These are phyloP conservation scores for Elsinoe fawcettii DNA, from an alignment of 2,329 filamentous ascomycete species.

Conservation along the genomic window DNA sequence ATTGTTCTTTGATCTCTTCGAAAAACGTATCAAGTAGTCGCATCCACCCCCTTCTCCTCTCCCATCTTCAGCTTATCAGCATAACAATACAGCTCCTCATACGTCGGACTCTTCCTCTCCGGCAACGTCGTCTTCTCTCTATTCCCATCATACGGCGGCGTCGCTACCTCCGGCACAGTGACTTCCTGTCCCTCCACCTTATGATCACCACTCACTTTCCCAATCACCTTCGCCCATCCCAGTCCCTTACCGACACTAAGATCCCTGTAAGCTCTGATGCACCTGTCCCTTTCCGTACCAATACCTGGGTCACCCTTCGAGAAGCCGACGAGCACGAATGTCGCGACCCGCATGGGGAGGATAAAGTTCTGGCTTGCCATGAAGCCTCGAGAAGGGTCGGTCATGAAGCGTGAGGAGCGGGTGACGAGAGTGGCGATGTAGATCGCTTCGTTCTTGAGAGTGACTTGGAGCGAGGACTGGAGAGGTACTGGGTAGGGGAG, in stretches of 20 bases:
- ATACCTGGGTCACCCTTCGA: neutral
- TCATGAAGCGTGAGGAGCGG: conserved; percentile 54
- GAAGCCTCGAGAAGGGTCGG: conserved; percentile 26
- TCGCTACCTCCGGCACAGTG: neutral
- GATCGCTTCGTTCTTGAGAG: conserved; percentile 65
- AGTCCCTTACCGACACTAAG: conserved; percentile 4
- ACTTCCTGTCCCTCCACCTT: neutral
- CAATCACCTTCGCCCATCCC: conserved; percentile 7
- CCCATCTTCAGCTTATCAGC: neutral
- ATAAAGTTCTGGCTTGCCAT: conserved; percentile 9
- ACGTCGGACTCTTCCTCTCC: neutral
- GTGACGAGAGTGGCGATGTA: conserved; percentile 67
- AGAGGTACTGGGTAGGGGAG: conserved; percentile 17
- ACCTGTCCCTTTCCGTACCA: neutral
- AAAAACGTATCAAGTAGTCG: too few species aligned
- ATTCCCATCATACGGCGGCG: neutral
- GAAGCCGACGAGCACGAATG: conserved; percentile 1
- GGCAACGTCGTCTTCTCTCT: neutral
- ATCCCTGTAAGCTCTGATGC: conserved; percentile 2
- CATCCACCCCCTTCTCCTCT: neutral
- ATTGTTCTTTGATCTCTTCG: too few species aligned
- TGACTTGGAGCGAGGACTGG: conserved; percentile 38
- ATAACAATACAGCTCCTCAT: neutral
- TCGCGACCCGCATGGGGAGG: conserved; percentile 8
- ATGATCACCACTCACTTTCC: conserved; percentile 6